These are phyloP conservation scores for Emydomyces testavorans DNA, from an alignment of 2,329 filamentous ascomycete genomes.

Conservation along the genomic window DNA sequence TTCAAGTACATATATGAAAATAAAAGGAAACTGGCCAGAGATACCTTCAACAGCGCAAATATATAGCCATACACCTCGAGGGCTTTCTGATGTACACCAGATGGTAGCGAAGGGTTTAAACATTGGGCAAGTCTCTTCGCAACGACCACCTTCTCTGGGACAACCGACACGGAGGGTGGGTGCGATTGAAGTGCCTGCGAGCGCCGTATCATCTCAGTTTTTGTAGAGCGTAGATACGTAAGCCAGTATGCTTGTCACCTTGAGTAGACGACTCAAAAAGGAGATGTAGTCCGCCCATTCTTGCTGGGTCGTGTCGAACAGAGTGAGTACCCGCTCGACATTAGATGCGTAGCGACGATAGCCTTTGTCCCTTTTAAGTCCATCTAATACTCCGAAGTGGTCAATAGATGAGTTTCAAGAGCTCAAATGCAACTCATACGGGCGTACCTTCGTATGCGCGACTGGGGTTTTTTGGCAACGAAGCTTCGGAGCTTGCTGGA, in stretches of 20 bases:
- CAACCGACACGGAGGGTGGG: slow-evolving; percentile 55
- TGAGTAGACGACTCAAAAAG: slow-evolving; percentile 79
- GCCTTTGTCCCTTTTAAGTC: slow-evolving; percentile 47
- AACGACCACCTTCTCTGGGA: slow-evolving; percentile 72
- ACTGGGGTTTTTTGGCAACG: slow-evolving; percentile 66
- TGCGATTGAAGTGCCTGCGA: slow-evolving; percentile 74
- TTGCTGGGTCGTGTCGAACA: slow-evolving; percentile 87
- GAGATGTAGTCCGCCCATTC: slow-evolving; percentile 99
- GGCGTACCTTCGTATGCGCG: slow-evolving; percentile 61
- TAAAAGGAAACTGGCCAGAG: too few species aligned
- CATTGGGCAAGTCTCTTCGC: slow-evolving; percentile 91
- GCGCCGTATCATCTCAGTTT: slow-evolving; percentile 2
- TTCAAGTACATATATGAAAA: not conserved
- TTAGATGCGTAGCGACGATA: slow-evolving; percentile 82
- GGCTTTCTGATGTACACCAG: slow-evolving; percentile 93
- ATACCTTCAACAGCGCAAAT: slow-evolving; percentile 68
- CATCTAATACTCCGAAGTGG: slow-evolving; percentile 20
- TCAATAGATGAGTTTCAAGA: not conserved
- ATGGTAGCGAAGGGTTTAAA: slow-evolving; percentile 81
- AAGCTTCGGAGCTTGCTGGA: slow-evolving; percentile 74
- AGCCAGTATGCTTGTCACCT: slow-evolving; percentile 45
- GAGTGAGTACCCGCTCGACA: slow-evolving; percentile 72
- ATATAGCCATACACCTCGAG: slow-evolving; percentile 87
- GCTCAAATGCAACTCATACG: not conserved
- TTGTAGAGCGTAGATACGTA: not conserved